Evolutionary conservation across 163 green algal genomes (phyloP).

Genomic region (Trebouxia gelatinosa): DNA sequence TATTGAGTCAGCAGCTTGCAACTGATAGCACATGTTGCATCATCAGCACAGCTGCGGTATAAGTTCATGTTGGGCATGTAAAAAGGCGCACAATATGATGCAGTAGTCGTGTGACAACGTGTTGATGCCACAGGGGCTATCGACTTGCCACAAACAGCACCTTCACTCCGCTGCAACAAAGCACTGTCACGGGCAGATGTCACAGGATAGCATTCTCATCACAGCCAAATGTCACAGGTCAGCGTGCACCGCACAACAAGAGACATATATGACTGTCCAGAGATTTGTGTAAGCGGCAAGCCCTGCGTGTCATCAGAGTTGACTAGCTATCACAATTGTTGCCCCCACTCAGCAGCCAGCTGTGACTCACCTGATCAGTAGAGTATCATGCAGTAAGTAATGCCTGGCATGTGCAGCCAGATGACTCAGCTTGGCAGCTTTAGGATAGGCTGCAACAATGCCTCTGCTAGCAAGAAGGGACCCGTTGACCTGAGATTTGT

Average conservation of each 20-base stretch:
- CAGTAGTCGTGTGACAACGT: not conserved
- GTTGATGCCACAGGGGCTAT: not conserved
- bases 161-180: not conserved
- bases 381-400: constrained; percentile 28
- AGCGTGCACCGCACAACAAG: not conserved
- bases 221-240: not conserved
- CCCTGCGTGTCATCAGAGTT: not conserved
- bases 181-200: not conserved
- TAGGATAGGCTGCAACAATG: constrained; percentile 30
- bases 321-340: not conserved
- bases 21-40: not conserved
- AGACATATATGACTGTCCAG: not conserved
- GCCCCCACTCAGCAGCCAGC: not conserved
- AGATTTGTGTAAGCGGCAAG: not conserved
- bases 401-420: constrained; percentile 24
- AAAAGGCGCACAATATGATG: not conserved
- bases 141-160: not conserved
- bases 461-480: constrained; percentile 16
- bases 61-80: not conserved
- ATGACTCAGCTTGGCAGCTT: constrained; percentile 4
- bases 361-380: constrained; percentile 25
- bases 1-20: not conserved
- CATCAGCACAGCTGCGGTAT: not conserved
- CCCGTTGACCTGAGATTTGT: not conserved
- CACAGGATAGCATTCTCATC: not conserved